Evolutionary conservation across 2,329 filamentous ascomycete genomes (phyloP).

Genomic region (Myriosclerotinia scirpicola): DNA sequence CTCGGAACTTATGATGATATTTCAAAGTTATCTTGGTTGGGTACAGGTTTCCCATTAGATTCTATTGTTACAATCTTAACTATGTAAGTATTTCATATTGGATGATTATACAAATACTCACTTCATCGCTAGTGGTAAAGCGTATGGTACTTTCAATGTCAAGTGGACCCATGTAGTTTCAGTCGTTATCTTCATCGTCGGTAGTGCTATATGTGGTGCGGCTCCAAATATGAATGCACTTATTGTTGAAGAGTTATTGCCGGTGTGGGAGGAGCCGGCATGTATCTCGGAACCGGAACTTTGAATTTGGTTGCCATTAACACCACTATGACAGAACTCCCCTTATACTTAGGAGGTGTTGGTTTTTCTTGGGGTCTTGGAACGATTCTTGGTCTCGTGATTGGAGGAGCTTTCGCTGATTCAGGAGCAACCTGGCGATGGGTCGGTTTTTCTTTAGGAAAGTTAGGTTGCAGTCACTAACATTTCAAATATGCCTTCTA

Average conservation of each 20-base stretch:
- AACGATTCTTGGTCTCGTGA: constrained; percentile 30
- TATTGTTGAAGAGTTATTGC: constrained; percentile 47
- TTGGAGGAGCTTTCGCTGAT: constrained; percentile 40
- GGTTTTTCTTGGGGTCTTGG: constrained; percentile 30
- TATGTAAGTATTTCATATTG: constrained; percentile 2
- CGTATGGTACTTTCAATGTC: constrained; percentile 32
- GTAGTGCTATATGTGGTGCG: constrained; percentile 37
- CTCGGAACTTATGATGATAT: constrained; percentile 42
- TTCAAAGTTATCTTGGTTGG: constrained; percentile 45
- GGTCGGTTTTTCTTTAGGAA: constrained; percentile 1
- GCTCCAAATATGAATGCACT: constrained; percentile 43
- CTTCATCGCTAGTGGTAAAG: constrained; percentile 20
- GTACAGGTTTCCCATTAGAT: constrained; percentile 44
- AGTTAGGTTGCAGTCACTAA: not conserved
- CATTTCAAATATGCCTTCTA: constrained; percentile 31
- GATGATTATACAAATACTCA: not conserved
- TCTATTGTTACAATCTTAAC: constrained; percentile 21
- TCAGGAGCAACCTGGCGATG: constrained; percentile 40
- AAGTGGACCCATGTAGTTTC: constrained; percentile 32
- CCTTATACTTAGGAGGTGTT: constrained; percentile 25
- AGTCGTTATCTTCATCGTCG: constrained; percentile 33
- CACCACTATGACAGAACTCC: constrained; percentile 25
- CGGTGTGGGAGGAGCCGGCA: constrained; percentile 46
- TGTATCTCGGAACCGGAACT: constrained; percentile 45
- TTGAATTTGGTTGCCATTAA: constrained; percentile 28